A percentile compares a stretch with the other conserved stretches of the same genome.
Conservation (phyloP, 1,284 basidiomycete species). For the Boletus mariae region DNA sequence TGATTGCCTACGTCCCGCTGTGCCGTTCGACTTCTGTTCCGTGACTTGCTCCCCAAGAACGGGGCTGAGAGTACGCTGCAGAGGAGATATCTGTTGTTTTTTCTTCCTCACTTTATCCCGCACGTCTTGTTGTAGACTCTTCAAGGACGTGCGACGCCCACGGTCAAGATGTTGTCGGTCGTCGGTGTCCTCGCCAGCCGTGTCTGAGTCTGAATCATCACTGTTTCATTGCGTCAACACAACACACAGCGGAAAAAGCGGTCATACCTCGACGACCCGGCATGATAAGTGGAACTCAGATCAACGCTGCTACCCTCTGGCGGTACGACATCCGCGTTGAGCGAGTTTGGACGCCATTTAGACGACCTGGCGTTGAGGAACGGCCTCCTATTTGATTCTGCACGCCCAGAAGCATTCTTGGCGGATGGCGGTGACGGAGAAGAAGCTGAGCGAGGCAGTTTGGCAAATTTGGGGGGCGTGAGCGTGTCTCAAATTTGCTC, state of each 20-base stretch:
- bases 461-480: constrained; percentile 33
- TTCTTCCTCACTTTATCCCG: constrained; percentile 30
- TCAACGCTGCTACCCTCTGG: constrained; percentile 40
- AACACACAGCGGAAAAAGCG: background rate
- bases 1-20: constrained; percentile 16
- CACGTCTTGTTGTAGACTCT: constrained; percentile 23
- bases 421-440: constrained; percentile 68
- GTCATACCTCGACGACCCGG: constrained; percentile 68
- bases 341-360: constrained; percentile 35
- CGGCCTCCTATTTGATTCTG: constrained; percentile 39
- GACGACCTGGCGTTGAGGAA: constrained; percentile 37
- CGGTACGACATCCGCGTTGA: constrained; percentile 23
- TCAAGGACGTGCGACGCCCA: constrained; percentile 29
- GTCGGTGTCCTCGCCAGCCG: constrained; percentile 33
- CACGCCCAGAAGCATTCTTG: constrained; percentile 41
- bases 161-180: constrained; percentile 22
- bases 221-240: constrained; percentile 19
- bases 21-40: constrained; percentile 22
- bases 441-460: constrained; percentile 72
- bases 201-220: constrained; percentile 31
- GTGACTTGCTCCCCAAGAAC: constrained; percentile 10
- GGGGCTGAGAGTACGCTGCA: constrained; percentile 20
- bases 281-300: constrained; percentile 83
- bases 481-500: background rate
- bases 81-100: constrained; percentile 25